Conservation (phyloP, 2,329 filamentous ascomycete genomes). For the Didymella lethalis region DNA sequence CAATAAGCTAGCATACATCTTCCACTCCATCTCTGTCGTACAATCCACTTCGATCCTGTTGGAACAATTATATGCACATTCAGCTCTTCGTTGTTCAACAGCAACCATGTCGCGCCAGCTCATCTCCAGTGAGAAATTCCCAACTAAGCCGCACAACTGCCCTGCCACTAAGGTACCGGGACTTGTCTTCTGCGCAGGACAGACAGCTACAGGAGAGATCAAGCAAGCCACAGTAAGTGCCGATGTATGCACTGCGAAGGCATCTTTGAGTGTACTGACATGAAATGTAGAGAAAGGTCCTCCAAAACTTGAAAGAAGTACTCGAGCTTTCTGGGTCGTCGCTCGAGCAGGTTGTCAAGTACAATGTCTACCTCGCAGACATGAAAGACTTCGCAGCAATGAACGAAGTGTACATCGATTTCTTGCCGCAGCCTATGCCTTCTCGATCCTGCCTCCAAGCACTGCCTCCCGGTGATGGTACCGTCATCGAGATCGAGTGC, state of each 20-base stretch:
- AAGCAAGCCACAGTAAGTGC: constrained; percentile 33
- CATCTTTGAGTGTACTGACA: neutral
- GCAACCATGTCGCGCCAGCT: constrained; percentile 34
- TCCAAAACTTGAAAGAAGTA: constrained; percentile 34
- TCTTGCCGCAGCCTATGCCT: constrained; percentile 35
- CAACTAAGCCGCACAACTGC: constrained; percentile 37
- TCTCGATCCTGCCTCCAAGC: constrained; percentile 31
- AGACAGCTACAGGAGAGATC: constrained; percentile 37
- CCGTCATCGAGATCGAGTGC: constrained; percentile 41
- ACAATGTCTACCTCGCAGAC: constrained; percentile 41
- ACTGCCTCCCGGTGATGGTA: constrained; percentile 30
- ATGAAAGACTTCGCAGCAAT: constrained; percentile 43
- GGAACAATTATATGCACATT: neutral
- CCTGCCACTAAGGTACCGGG: constrained; percentile 35
- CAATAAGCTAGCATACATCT: constrained; percentile 1
- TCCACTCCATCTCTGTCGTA: neutral
- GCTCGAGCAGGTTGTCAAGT: constrained; percentile 43
- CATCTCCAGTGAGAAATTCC: constrained; percentile 37
- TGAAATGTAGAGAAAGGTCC: constrained; percentile 23
- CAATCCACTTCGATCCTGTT: neutral
- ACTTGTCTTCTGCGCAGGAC: constrained; percentile 35
- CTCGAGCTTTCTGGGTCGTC: constrained; percentile 39
- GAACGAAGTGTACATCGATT: constrained; percentile 44
- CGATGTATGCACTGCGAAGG: neutral
- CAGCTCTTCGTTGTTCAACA: neutral